Evolutionary conservation across 345 rosid genomes (phyloP), one percentile per base, ranked within the genome.

Genomic region (Kernera saxatilis): DNA sequence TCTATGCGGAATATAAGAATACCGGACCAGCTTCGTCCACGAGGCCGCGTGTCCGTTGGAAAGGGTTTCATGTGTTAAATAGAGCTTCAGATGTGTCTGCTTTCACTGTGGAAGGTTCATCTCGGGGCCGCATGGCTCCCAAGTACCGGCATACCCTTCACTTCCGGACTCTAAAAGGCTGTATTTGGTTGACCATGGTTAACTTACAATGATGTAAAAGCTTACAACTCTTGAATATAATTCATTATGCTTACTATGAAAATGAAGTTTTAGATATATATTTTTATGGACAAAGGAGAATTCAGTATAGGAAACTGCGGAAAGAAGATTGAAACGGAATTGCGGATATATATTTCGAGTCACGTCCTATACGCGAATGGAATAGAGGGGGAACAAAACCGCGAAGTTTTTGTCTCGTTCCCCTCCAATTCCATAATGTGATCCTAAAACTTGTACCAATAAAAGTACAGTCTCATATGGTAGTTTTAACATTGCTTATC

Each of bases 1-100:
- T 82, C 63, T 91, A 85, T 27, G 94, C 85, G 0, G 97, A 91
- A 72, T 91, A 84, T 64, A 78, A 65, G 81, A 88, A 86, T 36
- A 79, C 70, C 11, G 97, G 97, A 3, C 92, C 92, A 8, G 87
- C 87, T 13, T 78, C 94, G 12, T 70, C 84, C 0, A 88, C 89
- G 3, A 69, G 15, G 23, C 27, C 8, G 14, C 84, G 97, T 70
- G 94, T 91, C 8, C 81, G 41, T 14, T 91, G 97, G 97, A 77
- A 66, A 55, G 97, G 97, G n/a, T 83, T 80, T 67, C 94, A 60
- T 21, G 89, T 84, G 15, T 79, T 88, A 29, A 78, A 68, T 5
- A 85, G 82, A 36, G 49, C 83, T 6, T 6, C 80, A 0, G 79
- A 26, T n/a, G 97, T 87, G 2, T 75, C 87, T 2, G 41, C 55